Conservation (phyloP, 306 rosid genomes). For the Vachellia pachyceras region DNA sequence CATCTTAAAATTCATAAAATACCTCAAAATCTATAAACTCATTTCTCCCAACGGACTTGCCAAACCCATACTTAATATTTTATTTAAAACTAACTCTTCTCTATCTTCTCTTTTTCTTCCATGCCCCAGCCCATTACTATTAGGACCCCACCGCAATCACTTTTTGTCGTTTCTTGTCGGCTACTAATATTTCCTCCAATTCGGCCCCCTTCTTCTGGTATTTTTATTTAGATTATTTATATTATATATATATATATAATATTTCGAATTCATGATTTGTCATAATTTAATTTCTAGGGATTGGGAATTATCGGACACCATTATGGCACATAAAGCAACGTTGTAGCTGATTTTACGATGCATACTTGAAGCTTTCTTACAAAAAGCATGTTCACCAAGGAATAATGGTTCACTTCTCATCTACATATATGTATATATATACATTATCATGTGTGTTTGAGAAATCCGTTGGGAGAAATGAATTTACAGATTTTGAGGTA, state of each 20-base stretch:
- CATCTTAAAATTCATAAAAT: no score
- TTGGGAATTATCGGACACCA: constrained; percentile 40
- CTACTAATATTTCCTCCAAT: neutral
- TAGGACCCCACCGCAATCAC: constrained; percentile 52
- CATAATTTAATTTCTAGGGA: constrained; percentile 37
- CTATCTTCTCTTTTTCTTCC: neutral
- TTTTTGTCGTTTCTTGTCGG: constrained; percentile 50
- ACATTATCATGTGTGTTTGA: no score
- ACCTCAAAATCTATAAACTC: no score
- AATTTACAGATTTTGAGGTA: no score
- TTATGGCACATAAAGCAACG: constrained; percentile 49
- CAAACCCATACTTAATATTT: no score
- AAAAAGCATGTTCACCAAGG: neutral
- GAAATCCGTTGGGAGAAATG: no score
- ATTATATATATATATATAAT: neutral
- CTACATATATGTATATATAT: neutral
- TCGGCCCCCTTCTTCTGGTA: neutral
- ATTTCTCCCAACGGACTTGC: no score
- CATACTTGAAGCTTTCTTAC: constrained; percentile 37
- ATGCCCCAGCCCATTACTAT: constrained; percentile 33
- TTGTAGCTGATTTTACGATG: constrained; percentile 42
- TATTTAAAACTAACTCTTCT: neutral
- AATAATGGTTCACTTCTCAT: neutral
- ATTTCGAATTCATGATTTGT: neutral
- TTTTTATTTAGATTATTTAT: no score